phyloP scores from a whole-genome alignment of 2,329 filamentous ascomycete species.

The Leptographium procerum region DNA sequence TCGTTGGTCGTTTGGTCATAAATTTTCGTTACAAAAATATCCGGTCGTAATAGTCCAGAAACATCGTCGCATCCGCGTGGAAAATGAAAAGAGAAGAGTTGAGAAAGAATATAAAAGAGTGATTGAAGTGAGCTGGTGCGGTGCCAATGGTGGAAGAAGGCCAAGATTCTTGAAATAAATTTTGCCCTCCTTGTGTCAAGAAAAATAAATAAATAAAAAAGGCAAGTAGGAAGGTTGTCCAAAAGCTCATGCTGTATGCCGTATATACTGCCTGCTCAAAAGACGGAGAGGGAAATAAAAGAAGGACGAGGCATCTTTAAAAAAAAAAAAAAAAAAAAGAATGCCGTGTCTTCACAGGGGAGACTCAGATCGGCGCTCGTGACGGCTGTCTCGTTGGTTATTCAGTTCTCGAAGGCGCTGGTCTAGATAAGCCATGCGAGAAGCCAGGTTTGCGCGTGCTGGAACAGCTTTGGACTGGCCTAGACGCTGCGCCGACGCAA shows the following conservation, averaged over 20 bases:
- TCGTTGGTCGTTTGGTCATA: conserved; percentile 10
- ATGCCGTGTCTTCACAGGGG: conserved; percentile 28
- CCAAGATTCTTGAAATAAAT: too few species aligned
- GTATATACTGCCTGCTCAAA: neutral
- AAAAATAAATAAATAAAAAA: too few species aligned
- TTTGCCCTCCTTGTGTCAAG: too few species aligned
- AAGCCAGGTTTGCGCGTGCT: conserved; percentile 32
- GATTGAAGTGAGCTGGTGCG: neutral
- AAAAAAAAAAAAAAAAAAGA: too few species aligned
- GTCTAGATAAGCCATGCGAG: conserved; percentile 46
- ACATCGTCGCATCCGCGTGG: neutral
- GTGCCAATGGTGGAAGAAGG: too few species aligned
- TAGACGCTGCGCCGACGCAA: conserved; percentile 40
- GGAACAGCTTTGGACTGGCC: conserved; percentile 20
- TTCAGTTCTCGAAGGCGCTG: conserved; percentile 44
- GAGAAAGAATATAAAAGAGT: neutral
- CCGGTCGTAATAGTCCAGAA: conserved; percentile 2
- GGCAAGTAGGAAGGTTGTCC: too few species aligned
- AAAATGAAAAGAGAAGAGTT: neutral
- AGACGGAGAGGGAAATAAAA: neutral
- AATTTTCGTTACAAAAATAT: conserved; percentile 9
- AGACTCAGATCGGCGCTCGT: conserved; percentile 33
- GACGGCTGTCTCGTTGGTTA: conserved; percentile 23
- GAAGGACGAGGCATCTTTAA: too few species aligned
- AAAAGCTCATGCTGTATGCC: neutral